A percentile compares a stretch with the other conserved stretches of the same genome.
phyloP scores from a whole-genome alignment of 2,329 filamentous ascomycete species.

The Aspergillus puulaauensis region DNA sequence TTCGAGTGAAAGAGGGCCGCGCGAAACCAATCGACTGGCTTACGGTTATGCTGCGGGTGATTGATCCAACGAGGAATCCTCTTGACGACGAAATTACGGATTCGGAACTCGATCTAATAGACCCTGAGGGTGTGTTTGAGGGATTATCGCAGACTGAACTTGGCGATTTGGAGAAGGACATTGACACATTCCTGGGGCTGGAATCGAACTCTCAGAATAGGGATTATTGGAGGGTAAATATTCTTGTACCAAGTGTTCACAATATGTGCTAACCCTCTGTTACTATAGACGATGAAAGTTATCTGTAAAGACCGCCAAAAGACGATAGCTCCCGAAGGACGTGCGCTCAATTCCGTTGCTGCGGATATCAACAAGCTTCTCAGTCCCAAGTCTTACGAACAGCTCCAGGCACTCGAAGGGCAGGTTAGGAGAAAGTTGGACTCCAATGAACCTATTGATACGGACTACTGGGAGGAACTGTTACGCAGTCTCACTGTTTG shows the following conservation, averaged over 20 bases:
- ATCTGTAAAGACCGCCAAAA: conserved; percentile 78
- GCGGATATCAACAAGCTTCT: conserved; percentile 87
- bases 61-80: conserved; percentile 77
- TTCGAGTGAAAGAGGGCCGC: conserved; percentile 85
- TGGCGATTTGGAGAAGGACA: conserved; percentile 76
- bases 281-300: conserved; percentile 69
- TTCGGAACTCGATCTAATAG: conserved; percentile 73
- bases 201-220: conserved; percentile 76
- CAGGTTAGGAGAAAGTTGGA: conserved; percentile 85
- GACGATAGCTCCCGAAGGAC: conserved; percentile 64
- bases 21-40: conserved; percentile 93
- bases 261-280: not conserved
- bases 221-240: conserved; percentile 76
- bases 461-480: conserved; percentile 96
- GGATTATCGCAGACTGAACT: conserved; percentile 67
- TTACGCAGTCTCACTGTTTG: conserved; percentile 80
- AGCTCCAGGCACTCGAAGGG: conserved; percentile 80
- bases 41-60: conserved; percentile 82
- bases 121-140: conserved; percentile 79
- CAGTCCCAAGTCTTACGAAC: conserved; percentile 77
- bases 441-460: conserved; percentile 89
- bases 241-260: not conserved
- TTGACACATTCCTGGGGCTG: conserved; percentile 73
- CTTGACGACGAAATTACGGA: conserved; percentile 81
- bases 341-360: conserved; percentile 78